These are phyloP conservation scores for Microcyclospora tardicrescens DNA, from an alignment of 2,329 filamentous ascomycete genomes.

Conservation along the genomic window DNA sequence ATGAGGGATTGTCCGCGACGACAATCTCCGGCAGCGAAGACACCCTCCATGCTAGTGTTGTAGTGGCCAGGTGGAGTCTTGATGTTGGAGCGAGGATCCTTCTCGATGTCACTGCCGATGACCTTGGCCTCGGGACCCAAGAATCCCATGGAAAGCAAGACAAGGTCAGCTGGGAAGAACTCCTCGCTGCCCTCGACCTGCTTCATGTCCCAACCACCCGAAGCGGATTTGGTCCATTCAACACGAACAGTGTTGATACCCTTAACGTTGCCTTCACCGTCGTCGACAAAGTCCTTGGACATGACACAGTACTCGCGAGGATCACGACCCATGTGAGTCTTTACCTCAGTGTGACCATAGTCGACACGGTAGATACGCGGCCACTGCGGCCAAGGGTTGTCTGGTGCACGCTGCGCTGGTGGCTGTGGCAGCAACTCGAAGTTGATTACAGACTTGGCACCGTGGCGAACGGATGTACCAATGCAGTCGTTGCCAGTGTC, in stretches of 20 bases:
- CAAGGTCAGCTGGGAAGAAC: constrained; percentile 91
- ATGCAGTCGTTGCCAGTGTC: constrained; percentile 98
- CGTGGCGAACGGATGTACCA: constrained; percentile 88
- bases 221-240: constrained; percentile 84
- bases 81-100: constrained; percentile 86
- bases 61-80: constrained; percentile 86
- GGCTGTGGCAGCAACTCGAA: constrained; percentile 92
- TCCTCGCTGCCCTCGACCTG: constrained; percentile 85
- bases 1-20: constrained; percentile 89
- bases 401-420: constrained; percentile 73
- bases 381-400: constrained; percentile 99
- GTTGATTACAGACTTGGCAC: constrained; percentile 90
- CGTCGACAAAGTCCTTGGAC: constrained; percentile 91
- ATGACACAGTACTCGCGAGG: constrained; percentile 97
- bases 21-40: constrained; percentile 92
- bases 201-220: constrained; percentile 97
- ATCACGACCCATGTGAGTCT: constrained; percentile 90
- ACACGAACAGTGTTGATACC: constrained; percentile 93
- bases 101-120: constrained; percentile 76
- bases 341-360: constrained; percentile 91
- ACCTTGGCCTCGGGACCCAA: constrained; percentile 82
- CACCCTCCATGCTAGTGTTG: constrained; percentile 71
- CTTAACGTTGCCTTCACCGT: constrained; percentile 76
- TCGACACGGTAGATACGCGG: constrained; percentile 96
- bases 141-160: constrained; percentile 95